phyloP scores from a whole-genome alignment of 495 filamentous ascomycete species.

The Apiosordaria backusii region DNA sequence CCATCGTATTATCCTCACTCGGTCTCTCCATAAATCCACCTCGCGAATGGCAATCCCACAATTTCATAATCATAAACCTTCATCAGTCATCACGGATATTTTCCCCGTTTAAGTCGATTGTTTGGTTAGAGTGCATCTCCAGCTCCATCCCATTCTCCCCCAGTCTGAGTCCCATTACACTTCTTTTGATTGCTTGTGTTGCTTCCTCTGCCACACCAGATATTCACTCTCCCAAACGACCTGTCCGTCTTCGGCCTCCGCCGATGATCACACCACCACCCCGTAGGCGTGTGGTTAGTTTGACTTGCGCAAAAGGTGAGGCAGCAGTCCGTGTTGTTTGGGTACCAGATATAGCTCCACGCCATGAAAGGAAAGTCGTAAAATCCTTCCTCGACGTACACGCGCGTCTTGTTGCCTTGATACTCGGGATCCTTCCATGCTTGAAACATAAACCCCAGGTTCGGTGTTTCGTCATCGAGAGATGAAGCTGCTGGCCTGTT shows the following conservation, averaged over 20 bases:
- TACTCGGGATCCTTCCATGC: conserved; percentile 15
- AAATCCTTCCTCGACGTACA: conserved; percentile 23
- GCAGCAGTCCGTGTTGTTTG: conserved; percentile 24
- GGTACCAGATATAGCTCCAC: conserved; percentile 28
- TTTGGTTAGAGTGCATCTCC: not conserved
- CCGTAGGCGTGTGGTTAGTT: conserved; percentile 9
- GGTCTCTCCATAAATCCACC: too few species aligned
- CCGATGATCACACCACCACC: conserved; percentile 21
- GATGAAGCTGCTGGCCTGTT: not conserved
- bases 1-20: too few species aligned
- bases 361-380: conserved; percentile 21
- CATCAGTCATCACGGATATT: not conserved
- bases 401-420: conserved; percentile 12
- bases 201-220: conserved; percentile 25
- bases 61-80: not conserved
- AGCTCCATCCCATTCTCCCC: not conserved
- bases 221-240: conserved; percentile 19
- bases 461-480: not conserved
- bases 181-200: not conserved
- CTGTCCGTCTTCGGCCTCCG: not conserved
- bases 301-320: conserved; percentile 25
- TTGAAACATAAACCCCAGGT: conserved; percentile 22
- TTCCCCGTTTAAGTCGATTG: not conserved
- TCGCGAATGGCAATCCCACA: too few species aligned
- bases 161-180: not conserved